Percentiles rank a stretch among this genome's conserved stretches.
These are phyloP conservation scores for Saccharomyces hybrid DNA, from an alignment of 1,139 yeast genomes.

Conservation along the genomic window DNA sequence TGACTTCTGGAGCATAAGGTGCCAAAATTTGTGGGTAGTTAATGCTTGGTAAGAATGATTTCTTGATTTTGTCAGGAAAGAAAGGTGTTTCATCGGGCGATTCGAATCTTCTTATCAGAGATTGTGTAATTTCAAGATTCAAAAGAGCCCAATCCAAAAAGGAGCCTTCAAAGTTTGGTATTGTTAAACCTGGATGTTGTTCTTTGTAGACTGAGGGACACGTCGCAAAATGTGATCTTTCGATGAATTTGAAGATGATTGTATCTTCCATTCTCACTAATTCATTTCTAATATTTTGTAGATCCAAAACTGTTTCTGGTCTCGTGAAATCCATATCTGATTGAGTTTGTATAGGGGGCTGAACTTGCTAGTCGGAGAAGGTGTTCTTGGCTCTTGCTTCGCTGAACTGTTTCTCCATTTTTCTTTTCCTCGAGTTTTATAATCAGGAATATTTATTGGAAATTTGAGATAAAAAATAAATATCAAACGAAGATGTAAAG, in stretches of 20 bases:
- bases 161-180: constrained; percentile 68
- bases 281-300: constrained; percentile 75
- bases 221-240: constrained; percentile 78
- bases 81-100: constrained; percentile 94
- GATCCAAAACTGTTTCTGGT: constrained; percentile 74
- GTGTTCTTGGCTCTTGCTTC: too few relatives aligned
- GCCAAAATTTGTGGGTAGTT: constrained; percentile 77
- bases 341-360: neutral
- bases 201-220: constrained; percentile 68
- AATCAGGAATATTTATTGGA: too few relatives aligned
- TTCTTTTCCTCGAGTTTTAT: too few relatives aligned
- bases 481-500: too few relatives aligned
- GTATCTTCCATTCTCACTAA: constrained; percentile 94
- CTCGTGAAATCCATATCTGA: constrained; percentile 72
- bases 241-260: constrained; percentile 84
- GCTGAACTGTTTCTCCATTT: too few relatives aligned
- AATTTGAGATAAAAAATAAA: too few relatives aligned
- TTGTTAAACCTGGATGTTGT: constrained; percentile 41
- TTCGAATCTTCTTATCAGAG: constrained; percentile 82
- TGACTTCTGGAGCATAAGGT: constrained; percentile 61
- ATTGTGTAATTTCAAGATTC: constrained; percentile 71
- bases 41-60: constrained; percentile 70
- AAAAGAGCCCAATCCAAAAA: constrained; percentile 80
- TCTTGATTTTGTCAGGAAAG: constrained; percentile 59
- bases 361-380: neutral